Percentiles rank a stretch among this genome's conserved stretches.
phyloP scores from a whole-genome alignment of 1,139 yeast species.

The Magnusiomyces paraingens region DNA sequence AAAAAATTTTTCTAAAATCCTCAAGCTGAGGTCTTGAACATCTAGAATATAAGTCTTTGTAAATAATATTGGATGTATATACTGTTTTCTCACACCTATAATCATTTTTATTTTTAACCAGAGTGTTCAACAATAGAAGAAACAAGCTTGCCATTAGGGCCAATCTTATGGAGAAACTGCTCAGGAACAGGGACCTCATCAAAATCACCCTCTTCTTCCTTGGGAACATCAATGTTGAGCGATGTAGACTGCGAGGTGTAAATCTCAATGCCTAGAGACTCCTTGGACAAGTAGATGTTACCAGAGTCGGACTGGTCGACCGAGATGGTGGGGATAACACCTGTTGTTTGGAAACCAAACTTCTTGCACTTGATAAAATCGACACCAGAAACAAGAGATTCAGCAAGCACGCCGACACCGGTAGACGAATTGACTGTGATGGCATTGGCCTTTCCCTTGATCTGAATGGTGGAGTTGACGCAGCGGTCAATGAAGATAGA shows the following conservation, averaged over 20 bases:
- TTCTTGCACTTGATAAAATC: slow-evolving; percentile 77
- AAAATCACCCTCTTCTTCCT: slow-evolving; percentile 54
- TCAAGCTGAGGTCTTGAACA: too few relatives aligned
- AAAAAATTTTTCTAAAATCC: background rate
- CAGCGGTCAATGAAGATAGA: slow-evolving; percentile 86
- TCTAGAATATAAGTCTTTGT: too few relatives aligned
- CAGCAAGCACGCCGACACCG: slow-evolving; percentile 71
- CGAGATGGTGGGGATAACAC: slow-evolving; percentile 71
- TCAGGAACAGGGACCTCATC: slow-evolving; percentile 77
- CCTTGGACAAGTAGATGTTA: slow-evolving; percentile 66
- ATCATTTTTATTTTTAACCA: slow-evolving; percentile 32
- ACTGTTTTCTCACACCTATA: background rate
- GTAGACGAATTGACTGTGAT: slow-evolving; percentile 70
- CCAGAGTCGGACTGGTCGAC: slow-evolving; percentile 89
- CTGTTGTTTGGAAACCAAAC: slow-evolving; percentile 81
- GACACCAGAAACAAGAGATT: slow-evolving; percentile 78
- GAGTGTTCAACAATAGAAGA: slow-evolving; percentile 55
- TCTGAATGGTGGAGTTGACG: slow-evolving; percentile 61
- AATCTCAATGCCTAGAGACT: slow-evolving; percentile 63
- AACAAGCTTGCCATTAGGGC: slow-evolving; percentile 40
- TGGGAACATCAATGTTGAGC: slow-evolving; percentile 73
- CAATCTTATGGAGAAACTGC: slow-evolving; percentile 64
- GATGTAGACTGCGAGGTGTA: slow-evolving; percentile 82
- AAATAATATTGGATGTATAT: too few relatives aligned
- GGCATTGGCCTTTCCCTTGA: slow-evolving; percentile 89